Evolutionary conservation across 768 basidiomycete species (phyloP).

Genomic region (Amanita pallidorosea): DNA sequence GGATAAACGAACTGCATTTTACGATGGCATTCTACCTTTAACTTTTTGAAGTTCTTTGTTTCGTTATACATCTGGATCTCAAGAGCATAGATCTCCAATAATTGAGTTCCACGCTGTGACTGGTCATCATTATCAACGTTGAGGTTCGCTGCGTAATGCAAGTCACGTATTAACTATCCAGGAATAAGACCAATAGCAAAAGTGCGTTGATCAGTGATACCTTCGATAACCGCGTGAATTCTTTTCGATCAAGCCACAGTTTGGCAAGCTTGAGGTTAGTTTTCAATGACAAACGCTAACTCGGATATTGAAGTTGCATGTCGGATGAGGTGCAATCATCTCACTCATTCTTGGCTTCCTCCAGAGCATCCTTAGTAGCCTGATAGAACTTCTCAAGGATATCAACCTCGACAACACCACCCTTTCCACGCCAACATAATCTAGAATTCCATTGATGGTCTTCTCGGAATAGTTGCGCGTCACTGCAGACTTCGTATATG

Average conservation of each 20-base stretch:
- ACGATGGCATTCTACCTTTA: slow-evolving; percentile 48
- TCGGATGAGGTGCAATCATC: slow-evolving; percentile 9
- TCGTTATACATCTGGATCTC: slow-evolving; percentile 99
- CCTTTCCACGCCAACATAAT: slow-evolving; percentile 89
- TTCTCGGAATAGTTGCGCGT: slow-evolving; percentile 97
- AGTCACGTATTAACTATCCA: slow-evolving; percentile 62
- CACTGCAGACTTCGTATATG: slow-evolving; percentile 92
- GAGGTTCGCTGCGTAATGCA: slow-evolving; percentile 55
- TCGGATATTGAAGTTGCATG: neutral
- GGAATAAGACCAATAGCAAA: slow-evolving; percentile 1
- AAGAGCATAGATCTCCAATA: slow-evolving; percentile 94
- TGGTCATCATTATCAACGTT: slow-evolving; percentile 64
- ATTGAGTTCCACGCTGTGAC: slow-evolving; percentile 88
- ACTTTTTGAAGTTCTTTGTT: slow-evolving; percentile 88
- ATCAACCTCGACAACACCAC: slow-evolving; percentile 69
- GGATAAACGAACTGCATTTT: neutral
- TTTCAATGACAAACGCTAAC: slow-evolving; percentile 83
- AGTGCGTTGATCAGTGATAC: slow-evolving; percentile 25
- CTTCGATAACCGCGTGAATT: slow-evolving; percentile 75
- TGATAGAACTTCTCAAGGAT: slow-evolving; percentile 94
- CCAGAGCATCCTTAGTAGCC: slow-evolving; percentile 78
- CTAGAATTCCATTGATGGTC: slow-evolving; percentile 95
- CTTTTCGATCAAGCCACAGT: slow-evolving; percentile 91
- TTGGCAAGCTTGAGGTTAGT: slow-evolving; percentile 97
- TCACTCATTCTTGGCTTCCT: slow-evolving; percentile 95